Base-by-base conservation (phyloP, 345 rosid species). In the Erodium maritimum region DNA sequence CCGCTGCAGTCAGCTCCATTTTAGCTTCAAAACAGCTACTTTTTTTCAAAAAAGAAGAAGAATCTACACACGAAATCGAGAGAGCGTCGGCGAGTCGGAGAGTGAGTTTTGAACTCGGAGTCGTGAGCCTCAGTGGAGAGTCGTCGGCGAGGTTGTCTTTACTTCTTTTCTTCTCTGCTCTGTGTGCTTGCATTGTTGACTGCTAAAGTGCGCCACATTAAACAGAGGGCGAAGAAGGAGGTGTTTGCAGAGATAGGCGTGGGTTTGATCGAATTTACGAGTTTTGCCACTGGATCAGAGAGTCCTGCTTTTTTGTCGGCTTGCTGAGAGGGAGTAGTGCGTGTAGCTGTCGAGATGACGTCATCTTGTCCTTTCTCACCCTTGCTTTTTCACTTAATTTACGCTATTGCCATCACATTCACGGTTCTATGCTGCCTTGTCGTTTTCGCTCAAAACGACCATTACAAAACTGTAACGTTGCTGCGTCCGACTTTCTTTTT, bases 1-100 rank as follows among this genome's bases (percentile, higher is more conserved):
- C 73, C 56, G 79, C 83, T 66, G 64, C 64, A 62, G 75, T 65
- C 62, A 75, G 85, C 75, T 71, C 86, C 95, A 86, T 86, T 73
- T 69, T 33, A 5, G 24, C 10, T 29, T 52, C 4, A 17, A 53
- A 18, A n/a, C 8, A 29, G 9, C n/a, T n/a, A n/a, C n/a, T n/a
- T n/a, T n/a, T n/a, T 29, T 22, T 29, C 37, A 29, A 29, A 29
- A 29, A 29, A 29, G 9, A 29, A n/a, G n/a, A 5, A 6, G 37
- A 29, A 29, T 11, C 37, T 11, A 29, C 5, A 29, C 37, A 29
- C 37, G 37, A 29, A 29, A 29, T 29, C 37, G 37, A 29, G 37
- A 13, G 56, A 53, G 29, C 14, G 25, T 33, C 22, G 2, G 14
- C 21, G 19, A 24, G 24, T 29, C 37, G 9, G 8, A 11, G 37